Evolutionary conservation across 352 stramenopile genomes (phyloP), one percentile per base, ranked within the genome.

Genomic region (Phytophthora podocarpi): DNA sequence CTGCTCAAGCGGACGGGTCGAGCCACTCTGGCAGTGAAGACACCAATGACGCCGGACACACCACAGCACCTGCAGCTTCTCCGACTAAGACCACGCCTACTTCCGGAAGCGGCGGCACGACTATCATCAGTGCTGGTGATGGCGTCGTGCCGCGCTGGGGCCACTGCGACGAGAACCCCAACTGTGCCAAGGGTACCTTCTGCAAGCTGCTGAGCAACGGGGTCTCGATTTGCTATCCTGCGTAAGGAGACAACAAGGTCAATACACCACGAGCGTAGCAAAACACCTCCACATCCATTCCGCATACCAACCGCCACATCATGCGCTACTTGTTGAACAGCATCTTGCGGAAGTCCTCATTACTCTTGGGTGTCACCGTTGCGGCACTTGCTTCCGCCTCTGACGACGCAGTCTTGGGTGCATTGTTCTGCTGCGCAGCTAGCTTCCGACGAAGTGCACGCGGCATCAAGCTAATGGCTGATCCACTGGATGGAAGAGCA

Each of bases 321-420:
- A 37, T n/a, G 13, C 13, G 26, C 34, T 74, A 79, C 56, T 74
- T 74, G 39, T 76, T 82, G 39, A 87, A 63, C 37, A 91, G 59
- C 55, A 91, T 65, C 36, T 84, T 80, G 36, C 82, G 82, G 27
- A 91, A 91, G 28, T 91, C 82, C 12, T 78, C 82, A 55, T 91
- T 91, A n/a, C 72, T 84, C 64, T 88, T 89, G 2, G 77, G 71
- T 20, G 46, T 77, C 18, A 70, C 57, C 18, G 27, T 45, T 21
- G 24, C 23, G 8, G 16, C 18, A 23, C 12, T 18, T 46, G 50
- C 23, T 23, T 16, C n/a, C 9, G 32, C 12, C 30, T 58, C 34
- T 12, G 27, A 34, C 6, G 18, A 10, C 4, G 41, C 42, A 1
- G 41, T 55, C 21, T 59, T 67, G 9, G 51, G 9, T 23, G 47